A percentile compares a stretch with the other conserved stretches of the same genome.
phyloP scores from a whole-genome alignment of 2,329 filamentous ascomycete species.

The Neoarthrinium moseri region DNA sequence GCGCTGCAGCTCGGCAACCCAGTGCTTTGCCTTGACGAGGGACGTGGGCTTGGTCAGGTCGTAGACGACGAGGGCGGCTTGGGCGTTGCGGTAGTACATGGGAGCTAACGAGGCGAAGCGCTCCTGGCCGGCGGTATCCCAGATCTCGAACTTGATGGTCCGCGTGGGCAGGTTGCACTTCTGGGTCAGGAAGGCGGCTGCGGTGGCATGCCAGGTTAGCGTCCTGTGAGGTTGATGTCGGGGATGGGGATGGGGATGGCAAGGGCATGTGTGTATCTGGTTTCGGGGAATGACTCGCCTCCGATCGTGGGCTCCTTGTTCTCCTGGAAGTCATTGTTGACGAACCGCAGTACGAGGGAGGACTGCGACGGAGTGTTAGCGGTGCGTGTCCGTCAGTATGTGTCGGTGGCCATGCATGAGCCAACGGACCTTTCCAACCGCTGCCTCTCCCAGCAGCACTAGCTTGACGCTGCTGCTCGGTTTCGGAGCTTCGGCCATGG shows the following conservation, averaged over 20 bases:
- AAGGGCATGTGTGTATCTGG: no score
- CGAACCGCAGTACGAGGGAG: slow-evolving; percentile 94
- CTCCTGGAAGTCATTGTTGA: slow-evolving; percentile 99
- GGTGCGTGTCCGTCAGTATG: not conserved
- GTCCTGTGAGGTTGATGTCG: no score
- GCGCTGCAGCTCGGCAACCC: slow-evolving; percentile 95
- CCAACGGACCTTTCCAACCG: slow-evolving; percentile 85
- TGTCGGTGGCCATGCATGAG: not conserved
- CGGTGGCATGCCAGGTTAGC: not conserved
- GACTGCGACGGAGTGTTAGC: slow-evolving; percentile 57
- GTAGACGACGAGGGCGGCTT: slow-evolving; percentile 96
- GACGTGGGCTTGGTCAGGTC: slow-evolving; percentile 96
- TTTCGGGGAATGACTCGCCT: slow-evolving; percentile 55
- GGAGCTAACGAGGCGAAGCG: slow-evolving; percentile 94
- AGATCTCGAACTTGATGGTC: slow-evolving; percentile 93
- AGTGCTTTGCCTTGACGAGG: slow-evolving; percentile 95
- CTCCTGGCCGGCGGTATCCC: slow-evolving; percentile 98
- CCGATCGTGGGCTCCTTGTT: slow-evolving; percentile 99
- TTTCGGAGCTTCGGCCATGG: slow-evolving; percentile 81
- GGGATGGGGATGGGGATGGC: no score
- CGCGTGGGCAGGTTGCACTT: slow-evolving; percentile 95
- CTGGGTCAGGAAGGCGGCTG: slow-evolving; percentile 96
- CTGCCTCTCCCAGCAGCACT: slow-evolving; percentile 93
- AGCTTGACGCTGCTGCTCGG: slow-evolving; percentile 99
- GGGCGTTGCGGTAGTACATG: slow-evolving; percentile 99